Evolutionary conservation across 352 stramenopile species (phyloP), one percentile per base, ranked within the genome.

Genomic region (Pythium pyrilobum): DNA sequence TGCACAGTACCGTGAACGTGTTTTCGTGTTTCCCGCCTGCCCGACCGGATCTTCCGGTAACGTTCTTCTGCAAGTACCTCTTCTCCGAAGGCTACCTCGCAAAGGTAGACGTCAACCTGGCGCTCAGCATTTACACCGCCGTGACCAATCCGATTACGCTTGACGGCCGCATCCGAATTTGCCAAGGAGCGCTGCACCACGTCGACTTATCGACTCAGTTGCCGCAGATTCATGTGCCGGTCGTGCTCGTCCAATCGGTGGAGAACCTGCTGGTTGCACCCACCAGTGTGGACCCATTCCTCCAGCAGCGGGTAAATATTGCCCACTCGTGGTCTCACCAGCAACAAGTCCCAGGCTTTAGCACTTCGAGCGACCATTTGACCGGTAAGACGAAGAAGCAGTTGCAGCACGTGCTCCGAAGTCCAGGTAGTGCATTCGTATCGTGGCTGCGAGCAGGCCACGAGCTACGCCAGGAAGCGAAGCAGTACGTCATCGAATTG

Each of bases 71-170:
- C 58, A 88, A 95, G 28, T 97, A 96, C 51, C 71, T 97, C n/a
- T 98, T 97, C 56, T 96, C 83, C 4, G 88, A 96, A 24, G 79
- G 55, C 18, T 98, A 97, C 51, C 56, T 98, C 16, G 41, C 65
- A 13, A 77, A 88, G 43, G 72, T 97, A 4, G 87, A 95, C 34
- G 65, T 77, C 37, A 92, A 95, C 27, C 66, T 97, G 1, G 91
- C 88, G 2, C 69, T 97, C 2, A 97, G 93, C 43, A 96, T 97
- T 20, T 96, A 97, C 68, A 97, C 88, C 11, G 91, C 91, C 0
- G 88, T 97, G 23, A 92, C 82, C 1, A 97, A 97, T 48, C 62
- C 85, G 1, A 97, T 97, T 50, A 89, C 89, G 4, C 74, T 96
- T 23, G 85, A 96, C 37, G 91, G 91, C 0, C 77, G 92, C 23